A percentile compares a stretch with the other conserved stretches of the same genome.
Conservation (phyloP, 2,329 filamentous ascomycete genomes). For the Cadophora malorum region DNA sequence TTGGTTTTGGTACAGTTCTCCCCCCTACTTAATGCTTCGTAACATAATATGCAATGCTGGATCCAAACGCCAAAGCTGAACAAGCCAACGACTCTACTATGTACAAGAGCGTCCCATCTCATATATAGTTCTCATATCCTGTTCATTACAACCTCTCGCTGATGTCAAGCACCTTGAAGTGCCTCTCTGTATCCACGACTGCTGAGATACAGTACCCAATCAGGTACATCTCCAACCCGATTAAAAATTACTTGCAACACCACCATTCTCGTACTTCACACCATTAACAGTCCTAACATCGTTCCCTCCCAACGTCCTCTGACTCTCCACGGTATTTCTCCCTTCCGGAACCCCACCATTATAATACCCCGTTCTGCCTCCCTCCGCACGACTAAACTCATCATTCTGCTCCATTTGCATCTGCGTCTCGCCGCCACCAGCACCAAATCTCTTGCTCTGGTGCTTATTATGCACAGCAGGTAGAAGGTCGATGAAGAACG, state of each 20-base stretch:
- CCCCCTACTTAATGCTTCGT: not conserved
- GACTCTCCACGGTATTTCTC: constrained; percentile 29
- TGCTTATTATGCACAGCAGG: constrained; percentile 60
- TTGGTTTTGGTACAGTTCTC: constrained; percentile 1
- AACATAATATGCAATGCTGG: not conserved
- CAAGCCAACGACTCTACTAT: constrained; percentile 1
- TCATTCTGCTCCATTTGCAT: constrained; percentile 43
- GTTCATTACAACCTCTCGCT: not conserved
- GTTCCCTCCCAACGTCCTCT: constrained; percentile 34
- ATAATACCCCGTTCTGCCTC: not conserved
- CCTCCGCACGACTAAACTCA: constrained; percentile 20
- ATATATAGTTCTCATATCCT: not conserved
- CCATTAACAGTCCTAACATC: constrained; percentile 31
- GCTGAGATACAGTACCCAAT: not conserved
- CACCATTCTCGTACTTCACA: constrained; percentile 24
- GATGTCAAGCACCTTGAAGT: too few relatives aligned
- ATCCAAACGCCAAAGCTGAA: constrained; percentile 8
- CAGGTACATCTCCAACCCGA: not conserved
- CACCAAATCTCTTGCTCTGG: constrained; percentile 27
- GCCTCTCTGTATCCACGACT: not conserved
- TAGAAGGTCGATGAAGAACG: constrained; percentile 85
- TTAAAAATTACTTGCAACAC: constrained; percentile 33
- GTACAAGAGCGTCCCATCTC: constrained; percentile 5
- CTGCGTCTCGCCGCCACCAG: constrained; percentile 31
- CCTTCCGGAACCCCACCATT: not conserved